These are phyloP conservation scores for Amanita rubescens DNA, from an alignment of 768 basidiomycete genomes.

Conservation along the genomic window DNA sequence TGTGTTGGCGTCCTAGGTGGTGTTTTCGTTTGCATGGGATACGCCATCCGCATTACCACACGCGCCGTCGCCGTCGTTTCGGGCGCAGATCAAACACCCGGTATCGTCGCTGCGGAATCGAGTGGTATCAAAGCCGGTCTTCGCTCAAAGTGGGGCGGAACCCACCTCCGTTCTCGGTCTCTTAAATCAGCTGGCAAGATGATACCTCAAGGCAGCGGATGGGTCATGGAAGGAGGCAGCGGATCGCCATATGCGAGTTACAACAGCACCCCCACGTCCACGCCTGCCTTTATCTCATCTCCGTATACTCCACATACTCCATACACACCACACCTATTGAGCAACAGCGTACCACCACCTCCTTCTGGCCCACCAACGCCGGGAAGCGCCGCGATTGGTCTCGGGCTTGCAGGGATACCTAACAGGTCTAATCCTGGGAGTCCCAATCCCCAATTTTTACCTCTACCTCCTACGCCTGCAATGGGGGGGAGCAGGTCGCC, in stretches of 20 bases:
- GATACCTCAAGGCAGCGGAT: no score
- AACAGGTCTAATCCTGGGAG: neutral
- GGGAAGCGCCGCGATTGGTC: constrained; percentile 8
- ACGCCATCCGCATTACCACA: no score
- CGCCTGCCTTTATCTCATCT: constrained; percentile 11
- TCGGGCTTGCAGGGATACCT: neutral
- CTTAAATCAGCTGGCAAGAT: no score
- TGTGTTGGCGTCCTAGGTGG: constrained; percentile 87
- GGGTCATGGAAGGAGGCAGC: no score
- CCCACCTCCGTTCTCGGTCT: constrained; percentile 54
- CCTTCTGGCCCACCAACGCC: neutral
- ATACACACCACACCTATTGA: constrained; percentile 12
- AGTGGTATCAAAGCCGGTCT: constrained; percentile 45
- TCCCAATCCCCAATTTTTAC: constrained; percentile 5
- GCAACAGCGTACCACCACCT: no score
- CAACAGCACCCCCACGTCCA: constrained; percentile 24
- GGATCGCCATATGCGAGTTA: constrained; percentile 27
- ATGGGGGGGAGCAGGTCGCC: neutral
- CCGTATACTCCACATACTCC: constrained; percentile 6
- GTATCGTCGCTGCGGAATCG: constrained; percentile 59
- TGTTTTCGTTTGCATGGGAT: no score
- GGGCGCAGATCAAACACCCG: constrained; percentile 36
- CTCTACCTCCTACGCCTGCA: neutral
- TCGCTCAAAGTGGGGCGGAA: constrained; percentile 63
- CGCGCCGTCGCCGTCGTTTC: no score